Evolutionary conservation across 345 rosid genomes (phyloP).

Genomic region (Lagerstroemia speciosa): DNA sequence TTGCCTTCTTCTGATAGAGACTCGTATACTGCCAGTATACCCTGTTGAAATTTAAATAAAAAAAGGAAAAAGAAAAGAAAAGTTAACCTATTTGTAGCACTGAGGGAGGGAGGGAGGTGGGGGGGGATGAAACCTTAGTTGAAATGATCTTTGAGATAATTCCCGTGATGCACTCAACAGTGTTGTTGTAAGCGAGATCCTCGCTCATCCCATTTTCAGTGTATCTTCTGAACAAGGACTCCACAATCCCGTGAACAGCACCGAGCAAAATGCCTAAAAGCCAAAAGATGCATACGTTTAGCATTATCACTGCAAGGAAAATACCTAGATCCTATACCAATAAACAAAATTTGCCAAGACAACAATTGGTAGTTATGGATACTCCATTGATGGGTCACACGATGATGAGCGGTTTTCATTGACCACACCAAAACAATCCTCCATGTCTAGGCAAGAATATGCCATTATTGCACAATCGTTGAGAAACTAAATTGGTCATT

Average conservation of each 20-base stretch:
- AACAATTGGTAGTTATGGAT: too few relatives aligned
- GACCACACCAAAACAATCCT: too few relatives aligned
- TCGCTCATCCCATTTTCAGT: slow-evolving; percentile 70
- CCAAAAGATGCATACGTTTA: neutral
- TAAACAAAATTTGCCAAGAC: too few relatives aligned
- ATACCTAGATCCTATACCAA: too few relatives aligned
- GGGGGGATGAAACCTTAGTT: slow-evolving; percentile 39
- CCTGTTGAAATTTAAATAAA: slow-evolving; percentile 24
- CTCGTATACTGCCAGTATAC: slow-evolving; percentile 83
- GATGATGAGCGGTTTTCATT: too few relatives aligned
- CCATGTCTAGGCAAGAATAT: neutral
- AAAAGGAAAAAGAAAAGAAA: too few relatives aligned
- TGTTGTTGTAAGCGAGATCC: slow-evolving; percentile 69
- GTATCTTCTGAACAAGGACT: slow-evolving; percentile 69
- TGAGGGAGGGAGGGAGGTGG: neutral
- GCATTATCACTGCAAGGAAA: too few relatives aligned
- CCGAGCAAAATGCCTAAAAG: slow-evolving; percentile 71
- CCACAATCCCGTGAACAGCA: slow-evolving; percentile 83
- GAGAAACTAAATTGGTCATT: neutral
- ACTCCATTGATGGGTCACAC: too few relatives aligned
- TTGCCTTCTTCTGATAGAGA: slow-evolving; percentile 67
- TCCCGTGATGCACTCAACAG: slow-evolving; percentile 91
- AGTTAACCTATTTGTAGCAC: neutral
- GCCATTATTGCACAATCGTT: too few relatives aligned
- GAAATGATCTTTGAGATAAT: slow-evolving; percentile 68